Evolutionary conservation across 2,329 filamentous ascomycete genomes (phyloP).

Genomic region (Diaporthe amygdali): DNA sequence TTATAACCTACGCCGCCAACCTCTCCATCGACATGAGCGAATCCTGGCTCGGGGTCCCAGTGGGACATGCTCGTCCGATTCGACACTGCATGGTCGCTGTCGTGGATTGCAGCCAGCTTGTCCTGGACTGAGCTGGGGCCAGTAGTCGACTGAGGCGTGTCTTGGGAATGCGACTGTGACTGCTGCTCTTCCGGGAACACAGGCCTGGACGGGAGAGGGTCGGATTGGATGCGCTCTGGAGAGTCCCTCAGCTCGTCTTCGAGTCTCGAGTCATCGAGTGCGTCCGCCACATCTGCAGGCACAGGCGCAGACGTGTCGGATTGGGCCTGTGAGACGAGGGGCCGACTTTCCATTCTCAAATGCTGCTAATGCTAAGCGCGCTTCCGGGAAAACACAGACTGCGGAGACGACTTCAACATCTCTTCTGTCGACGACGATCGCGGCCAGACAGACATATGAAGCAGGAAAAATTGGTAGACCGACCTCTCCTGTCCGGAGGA

Average conservation of each 20-base stretch:
- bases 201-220: constrained; percentile 13
- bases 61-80: constrained; percentile 34
- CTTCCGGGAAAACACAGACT: not conserved
- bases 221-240: constrained; percentile 17
- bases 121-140: not conserved
- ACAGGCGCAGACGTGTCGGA: constrained; percentile 1
- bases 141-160: not conserved
- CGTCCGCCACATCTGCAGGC: constrained; percentile 13
- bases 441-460: not conserved
- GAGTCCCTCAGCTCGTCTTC: constrained; percentile 12
- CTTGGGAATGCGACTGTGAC: not conserved
- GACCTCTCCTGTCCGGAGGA: not conserved
- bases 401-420: not conserved
- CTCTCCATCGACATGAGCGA: constrained; percentile 49
- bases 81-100: constrained; percentile 28
- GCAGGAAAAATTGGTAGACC: not conserved
- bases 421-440: not conserved
- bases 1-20: constrained; percentile 51
- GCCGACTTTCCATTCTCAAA: constrained; percentile 17
- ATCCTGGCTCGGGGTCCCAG: constrained; percentile 42
- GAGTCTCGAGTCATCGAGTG: constrained; percentile 16
- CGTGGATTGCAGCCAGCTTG: constrained; percentile 12
- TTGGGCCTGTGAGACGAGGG: not conserved
- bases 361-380: not conserved
- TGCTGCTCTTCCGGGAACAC: not conserved